Percentiles rank a stretch among this genome's conserved stretches.
Conservation (phyloP, 1,139 yeast species). For the Yamadazyma atlantica region DNA sequence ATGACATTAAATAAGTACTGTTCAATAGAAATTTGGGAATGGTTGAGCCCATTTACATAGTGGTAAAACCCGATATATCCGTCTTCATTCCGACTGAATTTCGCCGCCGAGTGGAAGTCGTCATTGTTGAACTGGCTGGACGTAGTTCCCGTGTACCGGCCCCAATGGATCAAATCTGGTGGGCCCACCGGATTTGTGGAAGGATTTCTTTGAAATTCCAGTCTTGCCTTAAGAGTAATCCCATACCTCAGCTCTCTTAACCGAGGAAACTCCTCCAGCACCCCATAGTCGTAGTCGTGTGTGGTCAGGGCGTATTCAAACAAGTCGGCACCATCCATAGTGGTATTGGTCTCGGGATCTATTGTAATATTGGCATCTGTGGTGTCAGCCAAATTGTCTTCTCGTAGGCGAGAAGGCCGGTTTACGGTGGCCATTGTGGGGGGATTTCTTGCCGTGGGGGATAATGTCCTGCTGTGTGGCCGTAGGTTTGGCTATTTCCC, state of each 20-base stretch:
- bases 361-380: background rate
- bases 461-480: too few relatives aligned
- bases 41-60: conserved; percentile 35
- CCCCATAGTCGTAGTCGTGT: conserved; percentile 6
- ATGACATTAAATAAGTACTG: conserved; percentile 27
- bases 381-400: background rate
- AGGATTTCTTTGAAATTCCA: conserved; percentile 9
- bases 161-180: conserved; percentile 42
- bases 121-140: conserved; percentile 29
- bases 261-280: conserved; percentile 11
- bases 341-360: background rate
- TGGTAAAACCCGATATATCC: conserved; percentile 45
- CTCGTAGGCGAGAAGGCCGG: background rate
- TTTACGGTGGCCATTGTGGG: background rate
- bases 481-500: too few relatives aligned
- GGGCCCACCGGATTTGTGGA: conserved; percentile 26
- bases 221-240: conserved; percentile 9
- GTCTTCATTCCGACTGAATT: conserved; percentile 28
- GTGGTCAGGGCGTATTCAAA: background rate
- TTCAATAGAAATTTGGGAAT: conserved; percentile 27
- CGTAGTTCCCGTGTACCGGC: conserved; percentile 34
- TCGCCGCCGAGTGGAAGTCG: conserved; percentile 23
- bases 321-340: background rate
- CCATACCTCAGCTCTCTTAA: conserved; percentile 16
- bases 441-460: too few relatives aligned